Conservation (phyloP, 2,329 filamentous ascomycete species). For the Ustilaginoidea virens region DNA sequence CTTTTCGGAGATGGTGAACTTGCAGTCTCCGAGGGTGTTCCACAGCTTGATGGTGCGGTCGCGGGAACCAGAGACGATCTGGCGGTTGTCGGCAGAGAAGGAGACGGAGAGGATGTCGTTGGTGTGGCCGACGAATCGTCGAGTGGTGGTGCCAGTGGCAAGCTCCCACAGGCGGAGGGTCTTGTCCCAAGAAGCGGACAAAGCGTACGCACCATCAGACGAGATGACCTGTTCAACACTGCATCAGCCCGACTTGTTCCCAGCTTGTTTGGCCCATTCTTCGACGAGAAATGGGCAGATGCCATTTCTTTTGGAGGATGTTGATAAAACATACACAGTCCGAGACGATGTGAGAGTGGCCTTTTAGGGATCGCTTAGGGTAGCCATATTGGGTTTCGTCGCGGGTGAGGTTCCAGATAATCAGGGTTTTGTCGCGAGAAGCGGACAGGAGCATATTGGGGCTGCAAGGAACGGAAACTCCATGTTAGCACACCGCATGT, state of each 20-base stretch:
- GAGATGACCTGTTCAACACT: constrained; percentile 66
- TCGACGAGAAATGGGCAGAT: no score
- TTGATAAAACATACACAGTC: constrained; percentile 78
- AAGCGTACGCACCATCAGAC: constrained; percentile 96
- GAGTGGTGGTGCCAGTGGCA: constrained; percentile 88
- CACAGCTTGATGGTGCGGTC: constrained; percentile 99
- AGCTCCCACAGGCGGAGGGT: constrained; percentile 99
- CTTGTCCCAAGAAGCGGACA: constrained; percentile 99
- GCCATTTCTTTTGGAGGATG: not conserved
- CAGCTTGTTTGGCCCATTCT: not conserved
- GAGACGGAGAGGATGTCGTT: constrained; percentile 99
- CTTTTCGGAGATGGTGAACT: constrained; percentile 99
- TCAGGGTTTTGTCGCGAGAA: constrained; percentile 95
- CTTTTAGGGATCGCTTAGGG: constrained; percentile 96
- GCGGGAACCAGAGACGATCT: constrained; percentile 97
- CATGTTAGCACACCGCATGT: constrained; percentile 7
- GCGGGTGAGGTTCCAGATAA: constrained; percentile 99
- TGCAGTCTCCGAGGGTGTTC: constrained; percentile 99
- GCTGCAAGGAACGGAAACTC: constrained; percentile 31
- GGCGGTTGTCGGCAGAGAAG: constrained; percentile 99
- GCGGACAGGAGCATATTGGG: constrained; percentile 99
- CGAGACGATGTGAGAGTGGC: constrained; percentile 99
- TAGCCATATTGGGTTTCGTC: constrained; percentile 97
- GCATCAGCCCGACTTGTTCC: constrained; percentile 10
- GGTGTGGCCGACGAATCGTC: constrained; percentile 97